Evolutionary conservation across 2,329 filamentous ascomycete genomes (phyloP).

Genomic region (Paecilomyces niveus): DNA sequence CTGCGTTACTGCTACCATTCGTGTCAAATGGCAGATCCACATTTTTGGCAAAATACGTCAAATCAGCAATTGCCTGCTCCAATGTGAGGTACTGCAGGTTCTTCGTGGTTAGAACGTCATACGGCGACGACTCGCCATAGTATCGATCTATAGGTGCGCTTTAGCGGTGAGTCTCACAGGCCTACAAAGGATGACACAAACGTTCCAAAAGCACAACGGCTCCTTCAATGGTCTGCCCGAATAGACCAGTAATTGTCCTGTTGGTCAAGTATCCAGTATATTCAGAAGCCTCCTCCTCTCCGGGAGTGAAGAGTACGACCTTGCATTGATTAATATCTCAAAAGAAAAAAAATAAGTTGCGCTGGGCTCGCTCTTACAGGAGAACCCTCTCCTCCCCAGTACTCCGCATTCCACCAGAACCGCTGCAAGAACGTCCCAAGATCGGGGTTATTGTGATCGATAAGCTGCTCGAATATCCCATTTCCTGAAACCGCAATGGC

Average conservation of each 20-base stretch:
- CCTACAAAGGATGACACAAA: constrained; percentile 16
- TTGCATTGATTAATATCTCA: constrained; percentile 10
- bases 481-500: constrained; percentile 6
- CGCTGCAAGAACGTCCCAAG: constrained; percentile 50
- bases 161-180: background rate
- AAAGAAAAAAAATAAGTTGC: too few species aligned
- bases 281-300: constrained; percentile 41
- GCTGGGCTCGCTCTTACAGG: constrained; percentile 33
- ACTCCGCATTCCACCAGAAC: constrained; percentile 47
- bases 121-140: constrained; percentile 52
- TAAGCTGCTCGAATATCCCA: constrained; percentile 46
- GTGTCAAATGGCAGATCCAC: constrained; percentile 49
- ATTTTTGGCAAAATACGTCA: constrained; percentile 48
- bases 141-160: constrained; percentile 42
- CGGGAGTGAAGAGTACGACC: constrained; percentile 47
- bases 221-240: constrained; percentile 47
- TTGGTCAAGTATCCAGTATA: constrained; percentile 48
- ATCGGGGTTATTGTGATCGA: constrained; percentile 52
- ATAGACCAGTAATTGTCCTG: constrained; percentile 42
- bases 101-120: constrained; percentile 42
- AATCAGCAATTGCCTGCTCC: constrained; percentile 47
- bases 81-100: constrained; percentile 50
- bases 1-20: constrained; percentile 42
- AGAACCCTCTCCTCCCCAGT: constrained; percentile 49
- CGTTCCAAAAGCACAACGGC: constrained; percentile 52